phyloP scores from a whole-genome alignment of 805 yeast genomes.

The Pichia scutulata region DNA sequence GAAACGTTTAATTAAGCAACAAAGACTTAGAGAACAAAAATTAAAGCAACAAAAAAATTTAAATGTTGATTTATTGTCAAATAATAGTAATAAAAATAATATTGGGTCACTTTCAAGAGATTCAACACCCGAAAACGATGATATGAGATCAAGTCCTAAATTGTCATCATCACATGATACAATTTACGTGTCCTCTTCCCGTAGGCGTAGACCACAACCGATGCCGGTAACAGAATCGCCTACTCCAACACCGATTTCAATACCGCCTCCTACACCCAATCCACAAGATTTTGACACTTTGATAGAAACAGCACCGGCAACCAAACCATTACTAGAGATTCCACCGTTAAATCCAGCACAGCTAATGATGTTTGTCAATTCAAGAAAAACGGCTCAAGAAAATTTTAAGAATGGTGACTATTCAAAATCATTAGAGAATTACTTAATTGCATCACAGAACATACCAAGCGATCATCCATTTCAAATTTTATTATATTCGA shows the following conservation, averaged over 20 bases:
- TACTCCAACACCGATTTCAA: neutral
- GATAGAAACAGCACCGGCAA: neutral
- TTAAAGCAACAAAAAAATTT: neutral
- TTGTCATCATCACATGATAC: slow-evolving; percentile 8
- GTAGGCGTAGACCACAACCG: slow-evolving; percentile 4
- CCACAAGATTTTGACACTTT: neutral
- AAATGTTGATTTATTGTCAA: neutral
- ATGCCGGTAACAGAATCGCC: neutral
- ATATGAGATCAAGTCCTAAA: neutral
- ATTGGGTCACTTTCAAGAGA: neutral
- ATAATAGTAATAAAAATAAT: neutral
- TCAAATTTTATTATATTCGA: slow-evolving; percentile 63
- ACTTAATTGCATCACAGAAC: slow-evolving; percentile 39
- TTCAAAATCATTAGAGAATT: slow-evolving; percentile 51
- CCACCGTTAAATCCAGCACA: slow-evolving; percentile 17
- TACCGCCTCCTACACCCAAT: neutral
- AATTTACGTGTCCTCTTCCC: slow-evolving; percentile 18
- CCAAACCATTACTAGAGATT: neutral
- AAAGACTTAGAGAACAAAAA: slow-evolving; percentile 12
- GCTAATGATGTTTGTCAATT: slow-evolving; percentile 34
- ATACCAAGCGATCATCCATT: slow-evolving; percentile 61
- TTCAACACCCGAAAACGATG: neutral
- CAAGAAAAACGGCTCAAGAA: slow-evolving; percentile 49
- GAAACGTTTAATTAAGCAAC: slow-evolving; percentile 23
- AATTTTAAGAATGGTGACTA: slow-evolving; percentile 82